A percentile compares a stretch with the other conserved stretches of the same genome.
phyloP scores from a whole-genome alignment of 139 green algal species.

The Chlorella sp. region DNA sequence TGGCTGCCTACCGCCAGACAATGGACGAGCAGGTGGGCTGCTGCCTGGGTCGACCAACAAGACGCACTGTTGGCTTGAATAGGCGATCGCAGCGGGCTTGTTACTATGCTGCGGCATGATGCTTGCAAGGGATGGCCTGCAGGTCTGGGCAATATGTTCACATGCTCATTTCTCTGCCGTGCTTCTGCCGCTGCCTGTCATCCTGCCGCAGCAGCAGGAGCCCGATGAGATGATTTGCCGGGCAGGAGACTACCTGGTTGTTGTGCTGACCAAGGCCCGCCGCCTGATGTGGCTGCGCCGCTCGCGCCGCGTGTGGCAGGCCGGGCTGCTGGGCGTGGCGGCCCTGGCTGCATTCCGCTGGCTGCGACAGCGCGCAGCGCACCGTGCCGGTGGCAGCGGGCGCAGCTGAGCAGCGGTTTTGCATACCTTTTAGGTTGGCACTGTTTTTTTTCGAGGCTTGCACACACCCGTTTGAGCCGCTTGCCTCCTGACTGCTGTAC shows the following conservation, averaged over 20 bases:
- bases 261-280: slow-evolving; percentile 35
- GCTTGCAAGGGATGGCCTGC: no score
- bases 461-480: no score
- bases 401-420: no score
- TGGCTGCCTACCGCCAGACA: slow-evolving; percentile 10
- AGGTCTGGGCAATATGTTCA: no score
- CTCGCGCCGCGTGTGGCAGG: neutral
- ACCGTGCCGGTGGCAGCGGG: neutral
- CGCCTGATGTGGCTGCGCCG: slow-evolving; percentile 20
- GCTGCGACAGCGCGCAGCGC: neutral
- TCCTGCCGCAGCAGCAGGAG: slow-evolving; percentile 2
- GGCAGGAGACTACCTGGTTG: slow-evolving; percentile 55
- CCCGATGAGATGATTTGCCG: slow-evolving; percentile 63
- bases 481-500: no score
- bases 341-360: neutral
- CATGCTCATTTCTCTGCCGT: neutral
- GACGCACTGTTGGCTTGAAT: no score
- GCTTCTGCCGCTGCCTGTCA: neutral
- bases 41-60: no score
- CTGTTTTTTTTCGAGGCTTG: no score
- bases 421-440: no score
- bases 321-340: neutral
- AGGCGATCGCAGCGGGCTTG: no score
- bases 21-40: slow-evolving; percentile 10
- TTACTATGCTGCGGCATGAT: no score